Base-by-base conservation (phyloP, 2,329 filamentous ascomycete genomes). In the Fusarium lyarnte region DNA sequence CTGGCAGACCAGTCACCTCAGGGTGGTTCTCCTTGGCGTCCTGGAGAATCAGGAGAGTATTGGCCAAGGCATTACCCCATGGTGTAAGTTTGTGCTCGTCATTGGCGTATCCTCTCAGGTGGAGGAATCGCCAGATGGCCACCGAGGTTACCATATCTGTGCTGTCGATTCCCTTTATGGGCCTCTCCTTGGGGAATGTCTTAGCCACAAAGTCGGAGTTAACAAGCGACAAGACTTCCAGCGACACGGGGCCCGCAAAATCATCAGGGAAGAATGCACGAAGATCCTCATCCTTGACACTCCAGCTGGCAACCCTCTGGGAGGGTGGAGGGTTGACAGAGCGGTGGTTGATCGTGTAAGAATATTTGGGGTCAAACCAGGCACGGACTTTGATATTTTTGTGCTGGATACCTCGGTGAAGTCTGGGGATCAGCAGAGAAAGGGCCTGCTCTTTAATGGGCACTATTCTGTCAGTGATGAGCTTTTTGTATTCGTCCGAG, bases 111-210 rank as follows among this genome's bases (percentile, higher is more conserved):
- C 92, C 94, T 66, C 95, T 90, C 53, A 98, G 87, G 78, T 97
- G 94, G 27, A 99, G 87, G 82, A 98, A 96, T 61, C 94, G 90
- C 92, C 94, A 98, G 65, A 95, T 87, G 11, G 92, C 89, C 76
- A 97, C 93, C 23, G 89, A 89, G 12, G 87, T 82, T 60, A 94
- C 84, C 60, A 95, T 88, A 77, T 96, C 93, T 21, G 82, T 79
- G 27, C 85, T 86, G 53, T 92, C 87, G 70, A 92, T 89, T n/a
- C 91, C 89, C 66, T 87, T 89, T 41, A 86, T 90, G 19, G 82
- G 79, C 76, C 85, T 87, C 72, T 87, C 89, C 61, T 86, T 88
- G 29, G 88, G 85, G 57, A 93, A 86, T 0, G 93, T 94, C 74
- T 89, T 90, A 61, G 90, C 85, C 5, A 89, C 89, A 78, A 97